phyloP scores from a whole-genome alignment of 148 eudicot genomes.

The Bassia scoparia region DNA sequence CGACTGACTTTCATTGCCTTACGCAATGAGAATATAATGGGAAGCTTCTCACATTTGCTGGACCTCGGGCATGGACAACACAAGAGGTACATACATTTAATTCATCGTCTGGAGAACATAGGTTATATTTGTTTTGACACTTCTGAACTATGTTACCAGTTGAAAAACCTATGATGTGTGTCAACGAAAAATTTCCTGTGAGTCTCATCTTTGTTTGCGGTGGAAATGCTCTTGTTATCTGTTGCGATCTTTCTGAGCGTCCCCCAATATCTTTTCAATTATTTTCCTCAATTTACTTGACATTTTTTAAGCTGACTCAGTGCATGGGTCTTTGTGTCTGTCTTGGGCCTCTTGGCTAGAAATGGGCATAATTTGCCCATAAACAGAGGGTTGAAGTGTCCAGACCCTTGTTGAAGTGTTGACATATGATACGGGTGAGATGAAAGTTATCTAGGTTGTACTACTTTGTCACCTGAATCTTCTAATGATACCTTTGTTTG shows the following conservation, averaged over 20 bases:
- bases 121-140: not conserved
- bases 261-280: too few relatives aligned
- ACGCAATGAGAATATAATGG: conserved; percentile 78
- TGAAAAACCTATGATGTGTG: not conserved
- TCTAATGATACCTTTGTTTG: not conserved
- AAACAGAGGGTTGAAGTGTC: too few relatives aligned
- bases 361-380: too few relatives aligned
- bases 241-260: not conserved
- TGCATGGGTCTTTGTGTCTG: too few relatives aligned
- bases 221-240: not conserved
- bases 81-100: conserved; percentile 63
- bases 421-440: too few relatives aligned
- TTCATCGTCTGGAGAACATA: not conserved
- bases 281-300: too few relatives aligned
- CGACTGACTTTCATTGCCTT: conserved; percentile 88
- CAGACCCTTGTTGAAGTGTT: too few relatives aligned
- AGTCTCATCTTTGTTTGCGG: not conserved
- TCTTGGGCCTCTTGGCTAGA: too few relatives aligned
- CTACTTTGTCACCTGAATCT: not conserved
- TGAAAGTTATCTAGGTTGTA: too few relatives aligned
- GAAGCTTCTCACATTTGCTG: conserved; percentile 95
- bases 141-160: not conserved
- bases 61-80: conserved; percentile 99
- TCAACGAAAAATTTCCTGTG: not conserved
- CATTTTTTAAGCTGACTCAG: too few relatives aligned